These are phyloP conservation scores for Trypanosoma boissoni DNA, from an alignment of 208 protist genomes.

Conservation along the genomic window DNA sequence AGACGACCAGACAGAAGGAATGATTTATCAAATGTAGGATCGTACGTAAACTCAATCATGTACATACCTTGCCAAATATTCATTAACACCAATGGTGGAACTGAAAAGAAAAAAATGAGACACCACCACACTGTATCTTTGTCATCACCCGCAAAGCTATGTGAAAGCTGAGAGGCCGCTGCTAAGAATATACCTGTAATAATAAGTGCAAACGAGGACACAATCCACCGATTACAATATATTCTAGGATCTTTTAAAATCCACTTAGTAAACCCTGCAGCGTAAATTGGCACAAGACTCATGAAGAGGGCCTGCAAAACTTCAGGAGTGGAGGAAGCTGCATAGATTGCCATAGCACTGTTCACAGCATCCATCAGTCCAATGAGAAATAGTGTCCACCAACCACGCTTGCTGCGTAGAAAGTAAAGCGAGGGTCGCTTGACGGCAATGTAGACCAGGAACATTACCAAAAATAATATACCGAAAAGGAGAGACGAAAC, in stretches of 20 bases:
- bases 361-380: conserved; percentile 71
- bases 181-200: conserved; percentile 58
- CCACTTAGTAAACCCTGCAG: conserved; percentile 69
- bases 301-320: conserved; percentile 77
- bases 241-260: conserved; percentile 64
- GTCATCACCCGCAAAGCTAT: conserved; percentile 19
- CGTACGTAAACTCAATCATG: conserved; percentile 81
- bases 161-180: conserved; percentile 42
- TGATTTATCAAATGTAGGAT: conserved; percentile 37
- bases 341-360: conserved; percentile 76
- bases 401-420: conserved; percentile 40
- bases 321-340: conserved; percentile 71
- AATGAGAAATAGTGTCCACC: conserved; percentile 49
- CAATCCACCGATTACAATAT: conserved; percentile 63
- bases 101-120: conserved; percentile 76
- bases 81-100: conserved; percentile 69
- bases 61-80: conserved; percentile 82
- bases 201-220: conserved; percentile 56
- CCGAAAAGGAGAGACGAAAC: conserved; percentile 61
- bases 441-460: conserved; percentile 45
- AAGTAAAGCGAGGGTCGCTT: conserved; percentile 58
- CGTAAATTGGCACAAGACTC: conserved; percentile 68
- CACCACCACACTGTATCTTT: conserved; percentile 64
- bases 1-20: neutral
- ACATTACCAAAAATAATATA: conserved; percentile 53